Evolutionary conservation across 2,329 filamentous ascomycete species (phyloP), one percentile per base, ranked within the genome.

Genomic region (Trichoderma asperellum): DNA sequence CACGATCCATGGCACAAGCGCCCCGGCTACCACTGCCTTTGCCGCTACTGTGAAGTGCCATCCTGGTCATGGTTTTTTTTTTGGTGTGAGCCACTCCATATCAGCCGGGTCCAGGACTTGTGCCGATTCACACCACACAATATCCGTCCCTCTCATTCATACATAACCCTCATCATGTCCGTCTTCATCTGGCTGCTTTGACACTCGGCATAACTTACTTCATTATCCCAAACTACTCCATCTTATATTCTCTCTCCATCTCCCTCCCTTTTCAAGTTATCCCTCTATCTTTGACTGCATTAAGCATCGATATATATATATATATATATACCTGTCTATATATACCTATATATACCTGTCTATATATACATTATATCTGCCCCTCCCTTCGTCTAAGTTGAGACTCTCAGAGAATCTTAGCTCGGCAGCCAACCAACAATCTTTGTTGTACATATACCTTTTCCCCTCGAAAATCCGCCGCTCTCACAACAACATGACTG

Each of bases 401-500:
- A 52, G 53, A 57, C 21, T 58, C 27, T 24, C 21, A 52, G 40
- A 49, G 21, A 35, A 37, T 16, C 61, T 29, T 55, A 27, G 43
- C 40, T 66, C 29, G 5, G 12, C 53, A 65, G 24, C 52, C 34
- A 43, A 18, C 27, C 27, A 40, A 47, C 7, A 18, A 34, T 12
- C 5, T 57, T 34, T n/a, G 18, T 29, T 57, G 18, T 5, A 35
- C 18, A 21, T 16, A 21, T 21, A 37, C 21, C 11, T 29, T 24
- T 14, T 59, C 29, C 29, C 7, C 18, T n/a, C 29, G 18, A 37
- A n/a, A 24, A 34, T 35, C 32, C 35, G 29, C 24, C 66, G 12
- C 24, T 8, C 47, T 53, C 34, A 6, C 21, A 49, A 18, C 62
- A 77, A 68, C 60, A 87, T 87, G 85, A 86, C 85, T 69, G 83